Evolutionary conservation across 2,329 filamentous ascomycete species (phyloP).

Genomic region (Nemania bipapillata): DNA sequence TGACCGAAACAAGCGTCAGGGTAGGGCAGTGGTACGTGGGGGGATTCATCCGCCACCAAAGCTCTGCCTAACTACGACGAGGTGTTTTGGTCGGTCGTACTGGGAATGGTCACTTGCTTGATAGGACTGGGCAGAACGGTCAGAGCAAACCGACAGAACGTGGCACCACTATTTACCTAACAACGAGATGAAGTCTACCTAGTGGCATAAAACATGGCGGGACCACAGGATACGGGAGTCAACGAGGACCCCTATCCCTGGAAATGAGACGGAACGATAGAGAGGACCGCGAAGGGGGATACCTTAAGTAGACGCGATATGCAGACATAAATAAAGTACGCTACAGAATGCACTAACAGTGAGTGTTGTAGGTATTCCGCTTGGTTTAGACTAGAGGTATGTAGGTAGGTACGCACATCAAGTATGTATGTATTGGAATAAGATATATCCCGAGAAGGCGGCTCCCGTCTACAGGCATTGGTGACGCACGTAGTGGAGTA

Average conservation of each 20-base stretch:
- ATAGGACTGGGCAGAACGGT: conserved; percentile 1
- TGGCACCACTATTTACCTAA: conserved; percentile 7
- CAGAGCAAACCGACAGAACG: conserved; percentile 15
- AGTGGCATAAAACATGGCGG: conserved; percentile 17
- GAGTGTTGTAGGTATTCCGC: background rate
- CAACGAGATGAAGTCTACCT: conserved; percentile 14
- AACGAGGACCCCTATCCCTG: conserved; percentile 5
- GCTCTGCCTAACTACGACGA: conserved; percentile 6
- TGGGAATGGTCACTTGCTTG: conserved; percentile 10
- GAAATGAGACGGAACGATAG: background rate
- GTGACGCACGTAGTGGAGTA: conserved; percentile 33
- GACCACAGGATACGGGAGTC: conserved; percentile 9
- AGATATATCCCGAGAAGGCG: conserved; percentile 4
- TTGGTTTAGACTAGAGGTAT: no score
- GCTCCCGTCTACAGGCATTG: conserved; percentile 1
- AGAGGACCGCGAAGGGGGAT: background rate
- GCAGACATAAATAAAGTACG: background rate
- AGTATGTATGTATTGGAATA: background rate
- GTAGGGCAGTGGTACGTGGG: background rate
- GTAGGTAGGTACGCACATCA: conserved; percentile 7
- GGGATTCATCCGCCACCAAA: conserved; percentile 2
- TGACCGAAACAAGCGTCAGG: conserved; percentile 6
- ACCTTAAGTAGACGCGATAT: background rate
- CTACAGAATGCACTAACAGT: background rate
- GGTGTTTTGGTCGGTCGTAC: background rate